phyloP scores from a whole-genome alignment of 2,329 filamentous ascomycete species.

The Trichoderma cornu-damae region DNA sequence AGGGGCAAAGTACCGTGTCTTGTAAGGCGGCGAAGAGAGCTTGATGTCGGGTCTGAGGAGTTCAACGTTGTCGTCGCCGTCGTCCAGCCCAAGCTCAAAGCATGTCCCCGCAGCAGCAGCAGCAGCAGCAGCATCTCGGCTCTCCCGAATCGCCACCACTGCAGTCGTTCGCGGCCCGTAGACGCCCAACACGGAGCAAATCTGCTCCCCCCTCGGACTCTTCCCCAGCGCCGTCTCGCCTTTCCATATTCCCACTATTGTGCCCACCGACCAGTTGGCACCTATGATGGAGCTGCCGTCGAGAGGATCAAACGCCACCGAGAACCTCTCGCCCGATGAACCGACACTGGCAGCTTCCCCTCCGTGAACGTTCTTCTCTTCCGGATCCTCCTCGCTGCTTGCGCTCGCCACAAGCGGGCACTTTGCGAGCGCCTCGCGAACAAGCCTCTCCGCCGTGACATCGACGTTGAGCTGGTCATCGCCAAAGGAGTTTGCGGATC shows the following conservation, averaged over 20 bases:
- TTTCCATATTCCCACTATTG: constrained; percentile 57
- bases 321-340: constrained; percentile 36
- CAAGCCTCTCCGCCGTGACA: constrained; percentile 44
- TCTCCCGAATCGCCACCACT: constrained; percentile 47
- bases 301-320: constrained; percentile 58
- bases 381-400: constrained; percentile 57
- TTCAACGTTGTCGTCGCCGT: constrained; percentile 26
- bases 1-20: constrained; percentile 56
- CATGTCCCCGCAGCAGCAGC: constrained; percentile 31
- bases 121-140: constrained; percentile 29
- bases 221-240: constrained; percentile 42
- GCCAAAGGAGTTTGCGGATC: constrained; percentile 52
- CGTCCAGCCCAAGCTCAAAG: constrained; percentile 47
- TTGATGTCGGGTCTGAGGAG: constrained; percentile 40
- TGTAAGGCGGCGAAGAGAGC: constrained; percentile 36
- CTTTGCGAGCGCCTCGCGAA: constrained; percentile 41
- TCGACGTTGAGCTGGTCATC: constrained; percentile 58
- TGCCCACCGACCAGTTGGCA: constrained; percentile 54
- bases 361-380: constrained; percentile 38
- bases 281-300: constrained; percentile 59
- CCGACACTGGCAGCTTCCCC: constrained; percentile 14
- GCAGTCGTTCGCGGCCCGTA: constrained; percentile 53
- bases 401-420: constrained; percentile 46
- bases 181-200: constrained; percentile 49
- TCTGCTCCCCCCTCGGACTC: constrained; percentile 37